A percentile compares a stretch with the other conserved stretches of the same genome.
These are phyloP conservation scores for Lentinula sp. DNA, from an alignment of 768 basidiomycete species.

Conservation along the genomic window DNA sequence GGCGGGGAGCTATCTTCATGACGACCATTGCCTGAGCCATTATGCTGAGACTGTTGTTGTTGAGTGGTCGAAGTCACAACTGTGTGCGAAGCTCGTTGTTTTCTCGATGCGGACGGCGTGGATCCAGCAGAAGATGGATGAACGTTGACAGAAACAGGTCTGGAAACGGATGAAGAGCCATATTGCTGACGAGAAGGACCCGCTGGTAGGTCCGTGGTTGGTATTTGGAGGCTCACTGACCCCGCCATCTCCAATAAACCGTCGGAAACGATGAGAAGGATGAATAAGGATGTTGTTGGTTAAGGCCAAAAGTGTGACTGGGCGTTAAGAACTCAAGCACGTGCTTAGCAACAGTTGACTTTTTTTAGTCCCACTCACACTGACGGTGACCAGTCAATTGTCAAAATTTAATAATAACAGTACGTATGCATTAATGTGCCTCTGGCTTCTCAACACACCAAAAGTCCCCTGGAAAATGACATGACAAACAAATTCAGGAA, in stretches of 20 bases:
- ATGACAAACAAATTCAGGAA: too few species aligned
- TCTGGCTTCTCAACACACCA: too few species aligned
- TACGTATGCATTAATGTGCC: too few species aligned
- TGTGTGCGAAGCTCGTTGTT: constrained; percentile 69
- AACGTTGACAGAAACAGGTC: constrained; percentile 57
- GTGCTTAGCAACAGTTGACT: neutral
- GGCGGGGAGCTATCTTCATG: constrained; percentile 40
- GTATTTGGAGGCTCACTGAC: constrained; percentile 7
- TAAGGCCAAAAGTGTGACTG: neutral
- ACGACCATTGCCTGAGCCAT: constrained; percentile 20
- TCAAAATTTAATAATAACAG: too few species aligned
- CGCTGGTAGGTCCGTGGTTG: neutral
- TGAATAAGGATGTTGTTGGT: neutral
- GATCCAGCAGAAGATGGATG: constrained; percentile 43
- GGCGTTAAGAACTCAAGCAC: neutral
- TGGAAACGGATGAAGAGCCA: constrained; percentile 26
- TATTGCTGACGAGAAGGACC: neutral
- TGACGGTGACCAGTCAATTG: too few species aligned
- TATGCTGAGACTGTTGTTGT: constrained; percentile 24
- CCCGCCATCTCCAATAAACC: neutral
- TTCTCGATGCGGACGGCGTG: constrained; percentile 34
- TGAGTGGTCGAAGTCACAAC: constrained; percentile 50
- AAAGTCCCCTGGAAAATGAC: too few species aligned
- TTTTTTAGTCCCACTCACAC: too few species aligned
- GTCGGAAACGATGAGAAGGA: neutral